A percentile compares a stretch with the other conserved stretches of the same genome.
Conservation (phyloP, 2,329 filamentous ascomycete genomes). For the Aphanocladium album region DNA sequence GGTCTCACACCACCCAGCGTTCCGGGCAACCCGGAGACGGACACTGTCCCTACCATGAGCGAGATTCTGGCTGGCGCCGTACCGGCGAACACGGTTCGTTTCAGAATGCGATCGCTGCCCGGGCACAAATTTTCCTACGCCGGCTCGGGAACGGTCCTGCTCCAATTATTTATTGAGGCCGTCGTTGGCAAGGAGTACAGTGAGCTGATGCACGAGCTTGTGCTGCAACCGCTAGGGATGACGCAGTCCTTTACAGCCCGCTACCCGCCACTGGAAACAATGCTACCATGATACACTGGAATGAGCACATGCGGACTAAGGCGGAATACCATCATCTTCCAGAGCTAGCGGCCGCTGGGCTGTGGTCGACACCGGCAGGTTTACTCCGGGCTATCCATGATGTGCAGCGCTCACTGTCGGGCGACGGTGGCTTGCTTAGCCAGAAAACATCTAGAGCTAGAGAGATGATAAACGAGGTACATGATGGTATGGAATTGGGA, state of each 20-base stretch:
- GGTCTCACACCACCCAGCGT: conserved; percentile 15
- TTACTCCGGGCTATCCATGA: conserved; percentile 17
- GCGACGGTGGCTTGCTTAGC: conserved; percentile 15
- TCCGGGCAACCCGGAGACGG: conserved; percentile 8
- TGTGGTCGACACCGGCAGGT: conserved; percentile 21
- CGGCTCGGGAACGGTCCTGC: conserved; percentile 15
- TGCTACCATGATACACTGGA: conserved; percentile 12
- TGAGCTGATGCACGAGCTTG: conserved; percentile 12
- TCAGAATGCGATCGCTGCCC: conserved; percentile 12
- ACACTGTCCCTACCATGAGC: background rate
- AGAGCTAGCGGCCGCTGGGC: conserved; percentile 15
- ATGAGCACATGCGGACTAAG: conserved; percentile 5
- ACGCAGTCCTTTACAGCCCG: conserved; percentile 11
- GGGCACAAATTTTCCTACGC: conserved; percentile 14
- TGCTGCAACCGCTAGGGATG: conserved; percentile 16
- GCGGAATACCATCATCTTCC: conserved; percentile 11
- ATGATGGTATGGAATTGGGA: conserved; percentile 13
- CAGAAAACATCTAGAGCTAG: conserved; percentile 12
- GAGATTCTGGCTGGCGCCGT: conserved; percentile 15
- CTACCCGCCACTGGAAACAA: conserved; percentile 13
- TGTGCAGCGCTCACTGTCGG: conserved; percentile 17
- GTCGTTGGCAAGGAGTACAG: conserved; percentile 13
- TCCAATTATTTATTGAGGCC: conserved; percentile 15
- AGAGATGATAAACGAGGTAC: conserved; percentile 18
- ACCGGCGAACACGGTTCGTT: conserved; percentile 13